Evolutionary conservation across 176 grass and related monocot genomes (phyloP).

Genomic region (Bromus sterilis): DNA sequence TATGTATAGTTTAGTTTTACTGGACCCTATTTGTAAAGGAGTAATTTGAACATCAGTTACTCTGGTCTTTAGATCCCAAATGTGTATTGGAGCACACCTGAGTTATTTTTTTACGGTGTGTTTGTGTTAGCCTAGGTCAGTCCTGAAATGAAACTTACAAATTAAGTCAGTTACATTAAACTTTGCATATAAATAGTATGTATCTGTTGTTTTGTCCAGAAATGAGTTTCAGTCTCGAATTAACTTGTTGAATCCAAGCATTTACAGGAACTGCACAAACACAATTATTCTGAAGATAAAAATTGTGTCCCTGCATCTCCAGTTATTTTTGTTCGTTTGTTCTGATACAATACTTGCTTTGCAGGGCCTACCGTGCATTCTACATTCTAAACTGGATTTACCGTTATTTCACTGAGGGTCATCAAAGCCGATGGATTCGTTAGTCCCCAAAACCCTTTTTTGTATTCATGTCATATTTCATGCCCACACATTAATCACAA

Average conservation of each 20-base stretch:
- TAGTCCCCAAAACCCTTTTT: conserved; percentile 7
- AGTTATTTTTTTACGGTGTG: neutral
- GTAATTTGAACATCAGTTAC: neutral
- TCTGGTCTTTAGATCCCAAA: neutral
- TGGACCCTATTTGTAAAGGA: neutral
- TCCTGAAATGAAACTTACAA: neutral
- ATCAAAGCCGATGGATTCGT: conserved; percentile 85
- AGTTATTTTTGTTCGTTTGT: neutral
- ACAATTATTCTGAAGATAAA: neutral
- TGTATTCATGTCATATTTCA: neutral
- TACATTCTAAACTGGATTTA: conserved; percentile 98
- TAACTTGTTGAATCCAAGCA: too few relatives aligned
- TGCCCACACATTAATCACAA: neutral
- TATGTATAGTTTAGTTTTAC: neutral
- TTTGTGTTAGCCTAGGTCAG: neutral
- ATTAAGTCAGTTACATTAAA: neutral
- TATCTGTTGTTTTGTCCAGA: neutral
- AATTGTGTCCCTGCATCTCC: neutral
- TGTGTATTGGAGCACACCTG: neutral
- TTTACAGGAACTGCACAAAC: neutral
- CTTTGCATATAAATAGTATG: too few relatives aligned
- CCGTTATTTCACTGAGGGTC: conserved; percentile 68
- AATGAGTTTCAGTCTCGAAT: neutral
- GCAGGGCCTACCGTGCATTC: conserved; percentile 85
- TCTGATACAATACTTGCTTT: neutral